Percentiles rank a stretch among this genome's conserved stretches.
These are phyloP conservation scores for Brassica balearica DNA, from an alignment of 441 rosid species.

Conservation along the genomic window DNA sequence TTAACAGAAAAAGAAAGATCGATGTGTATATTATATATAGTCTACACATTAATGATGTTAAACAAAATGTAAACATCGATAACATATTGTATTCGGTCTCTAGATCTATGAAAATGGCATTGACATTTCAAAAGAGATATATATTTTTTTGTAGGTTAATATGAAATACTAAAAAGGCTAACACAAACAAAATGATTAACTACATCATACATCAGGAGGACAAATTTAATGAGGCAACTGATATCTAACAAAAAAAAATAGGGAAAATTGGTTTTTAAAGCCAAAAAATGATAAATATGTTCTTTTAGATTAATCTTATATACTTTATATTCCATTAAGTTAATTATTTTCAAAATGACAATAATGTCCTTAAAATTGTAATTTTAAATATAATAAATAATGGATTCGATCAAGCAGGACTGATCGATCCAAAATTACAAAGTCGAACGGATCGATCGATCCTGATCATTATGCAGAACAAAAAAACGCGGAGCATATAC, in stretches of 20 bases:
- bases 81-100: not conserved
- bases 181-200: conserved; percentile 5
- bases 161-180: conserved; percentile 12
- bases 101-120: conserved; percentile 3
- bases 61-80: not conserved
- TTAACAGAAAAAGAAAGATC: not conserved
- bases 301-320: too few species aligned
- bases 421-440: too few species aligned
- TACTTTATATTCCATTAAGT: too few species aligned
- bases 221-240: not conserved
- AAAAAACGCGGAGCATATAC: too few species aligned
- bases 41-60: not conserved
- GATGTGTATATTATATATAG: conserved; percentile 3
- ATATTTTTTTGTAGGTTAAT: not conserved
- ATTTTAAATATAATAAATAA: too few species aligned
- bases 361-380: too few species aligned
- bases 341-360: too few species aligned
- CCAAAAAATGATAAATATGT: not conserved
- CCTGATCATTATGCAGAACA: too few species aligned
- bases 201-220: not conserved
- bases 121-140: not conserved
- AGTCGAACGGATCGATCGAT: too few species aligned
- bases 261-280: too few species aligned
- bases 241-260: too few species aligned
- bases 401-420: too few species aligned